phyloP scores from a whole-genome alignment of 1,284 basidiomycete genomes.

The Amylostereum areolatum region DNA sequence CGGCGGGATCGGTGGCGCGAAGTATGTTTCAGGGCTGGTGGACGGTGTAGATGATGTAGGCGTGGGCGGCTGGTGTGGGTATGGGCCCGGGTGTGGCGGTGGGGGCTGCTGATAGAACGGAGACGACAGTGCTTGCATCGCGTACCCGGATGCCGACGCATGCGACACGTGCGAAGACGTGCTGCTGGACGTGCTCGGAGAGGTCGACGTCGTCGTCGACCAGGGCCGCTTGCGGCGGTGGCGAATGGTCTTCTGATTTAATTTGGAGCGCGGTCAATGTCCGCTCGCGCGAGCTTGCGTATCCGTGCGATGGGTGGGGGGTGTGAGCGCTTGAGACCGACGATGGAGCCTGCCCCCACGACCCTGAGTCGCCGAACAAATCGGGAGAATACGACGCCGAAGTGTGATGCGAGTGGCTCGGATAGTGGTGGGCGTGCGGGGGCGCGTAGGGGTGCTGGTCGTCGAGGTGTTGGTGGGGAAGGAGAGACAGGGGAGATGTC shows the following conservation, averaged over 20 bases:
- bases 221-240: neutral
- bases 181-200: neutral
- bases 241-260: neutral
- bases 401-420: constrained; percentile 6
- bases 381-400: constrained; percentile 6
- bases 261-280: no score
- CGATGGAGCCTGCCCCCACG: no score
- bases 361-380: neutral
- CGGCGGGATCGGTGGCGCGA: neutral
- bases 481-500: constrained; percentile 3
- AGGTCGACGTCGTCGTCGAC: neutral
- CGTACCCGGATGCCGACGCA: constrained; percentile 12
- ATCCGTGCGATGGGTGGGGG: no score
- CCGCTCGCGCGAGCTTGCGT: no score
- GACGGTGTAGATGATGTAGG: constrained; percentile 22
- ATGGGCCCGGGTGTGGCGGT: constrained; percentile 8
- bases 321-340: no score
- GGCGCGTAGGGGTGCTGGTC: constrained; percentile 5
- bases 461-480: neutral
- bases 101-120: constrained; percentile 37
- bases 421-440: constrained; percentile 7
- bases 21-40: constrained; percentile 11
- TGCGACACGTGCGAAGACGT: constrained; percentile 8
- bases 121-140: constrained; percentile 30
- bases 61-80: constrained; percentile 14